These are phyloP conservation scores for Penicillium bialowiezense DNA, from an alignment of 495 filamentous ascomycete species.

Conservation along the genomic window DNA sequence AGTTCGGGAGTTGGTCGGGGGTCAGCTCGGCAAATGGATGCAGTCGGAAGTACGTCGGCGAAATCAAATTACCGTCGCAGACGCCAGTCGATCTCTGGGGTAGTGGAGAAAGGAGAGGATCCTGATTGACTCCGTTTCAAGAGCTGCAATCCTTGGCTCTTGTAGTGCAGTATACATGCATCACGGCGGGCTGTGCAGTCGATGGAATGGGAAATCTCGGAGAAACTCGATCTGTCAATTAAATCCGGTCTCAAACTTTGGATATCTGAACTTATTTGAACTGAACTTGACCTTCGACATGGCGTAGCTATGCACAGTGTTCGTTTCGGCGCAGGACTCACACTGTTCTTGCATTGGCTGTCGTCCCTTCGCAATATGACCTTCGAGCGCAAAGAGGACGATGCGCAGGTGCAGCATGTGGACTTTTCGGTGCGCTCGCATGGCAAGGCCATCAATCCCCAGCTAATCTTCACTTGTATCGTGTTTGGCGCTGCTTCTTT, in stretches of 20 bases:
- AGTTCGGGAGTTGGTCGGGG: slow-evolving; percentile 19
- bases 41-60: slow-evolving; percentile 20
- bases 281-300: neutral
- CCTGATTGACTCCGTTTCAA: neutral
- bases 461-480: slow-evolving; percentile 30
- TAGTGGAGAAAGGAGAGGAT: neutral
- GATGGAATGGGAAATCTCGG: slow-evolving; percentile 21
- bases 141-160: neutral
- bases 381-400: slow-evolving; percentile 7
- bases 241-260: slow-evolving; percentile 1
- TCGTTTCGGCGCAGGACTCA: slow-evolving; percentile 1
- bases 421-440: slow-evolving; percentile 9
- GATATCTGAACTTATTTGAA: too few species aligned
- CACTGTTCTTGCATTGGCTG: slow-evolving; percentile 10
- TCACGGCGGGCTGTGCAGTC: too few species aligned
- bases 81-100: neutral
- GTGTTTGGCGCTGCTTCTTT: slow-evolving; percentile 37
- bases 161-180: too few species aligned
- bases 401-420: slow-evolving; percentile 22
- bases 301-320: neutral
- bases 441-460: slow-evolving; percentile 22
- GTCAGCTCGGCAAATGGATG: slow-evolving; percentile 7
- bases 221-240: slow-evolving; percentile 10
- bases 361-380: slow-evolving; percentile 7
- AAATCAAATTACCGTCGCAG: slow-evolving; percentile 9